A percentile compares a stretch with the other conserved stretches of the same genome.
Conservation (phyloP, 2,329 filamentous ascomycete species). For the Didymella pinodella region DNA sequence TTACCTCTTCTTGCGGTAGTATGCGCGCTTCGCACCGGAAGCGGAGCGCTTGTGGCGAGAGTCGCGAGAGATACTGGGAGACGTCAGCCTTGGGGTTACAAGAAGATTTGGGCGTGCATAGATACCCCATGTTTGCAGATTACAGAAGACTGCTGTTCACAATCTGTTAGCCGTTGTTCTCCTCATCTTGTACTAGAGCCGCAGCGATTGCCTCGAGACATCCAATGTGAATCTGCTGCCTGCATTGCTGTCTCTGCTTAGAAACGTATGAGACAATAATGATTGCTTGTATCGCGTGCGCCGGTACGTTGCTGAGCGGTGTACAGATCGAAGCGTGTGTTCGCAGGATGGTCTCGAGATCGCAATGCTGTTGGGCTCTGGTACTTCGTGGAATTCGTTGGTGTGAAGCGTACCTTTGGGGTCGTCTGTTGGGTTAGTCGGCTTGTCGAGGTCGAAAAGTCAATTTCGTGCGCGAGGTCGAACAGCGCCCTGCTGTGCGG, state of each 20-base stretch:
- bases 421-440: slow-evolving; percentile 48
- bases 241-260: slow-evolving; percentile 12
- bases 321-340: slow-evolving; percentile 20
- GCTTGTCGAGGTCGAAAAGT: slow-evolving; percentile 31
- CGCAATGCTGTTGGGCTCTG: slow-evolving; percentile 30
- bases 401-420: slow-evolving; percentile 44
- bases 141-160: slow-evolving; percentile 53
- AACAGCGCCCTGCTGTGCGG: slow-evolving; percentile 1
- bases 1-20: slow-evolving; percentile 67
- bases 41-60: slow-evolving; percentile 99
- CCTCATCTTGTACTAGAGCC: slow-evolving; percentile 19
- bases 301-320: slow-evolving; percentile 29
- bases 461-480: background rate
- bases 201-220: slow-evolving; percentile 23
- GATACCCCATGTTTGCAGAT: slow-evolving; percentile 63
- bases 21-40: slow-evolving; percentile 86
- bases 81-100: slow-evolving; percentile 46
- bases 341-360: slow-evolving; percentile 25
- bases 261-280: slow-evolving; percentile 29
- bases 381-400: slow-evolving; percentile 15
- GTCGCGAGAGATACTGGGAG: slow-evolving; percentile 92
- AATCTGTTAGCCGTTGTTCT: slow-evolving; percentile 41
- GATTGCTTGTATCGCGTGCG: slow-evolving; percentile 31
- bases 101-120: slow-evolving; percentile 24
- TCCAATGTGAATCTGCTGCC: slow-evolving; percentile 10